phyloP scores from a whole-genome alignment of 768 basidiomycete genomes.

The Leccinum obscurum region DNA sequence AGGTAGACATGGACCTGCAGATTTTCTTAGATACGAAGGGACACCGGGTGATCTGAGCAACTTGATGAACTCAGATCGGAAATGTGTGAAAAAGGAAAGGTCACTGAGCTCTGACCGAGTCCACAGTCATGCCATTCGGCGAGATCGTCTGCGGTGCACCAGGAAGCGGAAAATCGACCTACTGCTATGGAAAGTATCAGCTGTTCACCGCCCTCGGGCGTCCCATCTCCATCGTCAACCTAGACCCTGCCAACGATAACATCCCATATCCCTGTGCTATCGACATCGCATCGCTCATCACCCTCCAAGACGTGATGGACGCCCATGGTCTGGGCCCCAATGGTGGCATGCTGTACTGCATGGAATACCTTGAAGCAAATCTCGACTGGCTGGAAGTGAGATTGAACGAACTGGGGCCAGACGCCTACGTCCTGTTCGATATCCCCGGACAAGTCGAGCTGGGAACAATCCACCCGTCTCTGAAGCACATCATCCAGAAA shows the following conservation, averaged over 20 bases:
- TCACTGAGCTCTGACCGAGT: neutral
- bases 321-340: slow-evolving; percentile 88
- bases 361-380: slow-evolving; percentile 96
- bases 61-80: too few species aligned
- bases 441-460: slow-evolving; percentile 97
- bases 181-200: slow-evolving; percentile 85
- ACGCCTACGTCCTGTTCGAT: slow-evolving; percentile 91
- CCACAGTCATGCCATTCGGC: slow-evolving; percentile 71
- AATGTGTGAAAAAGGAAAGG: neutral
- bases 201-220: slow-evolving; percentile 85
- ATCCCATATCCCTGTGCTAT: slow-evolving; percentile 92
- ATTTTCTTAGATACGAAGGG: neutral
- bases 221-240: slow-evolving; percentile 88
- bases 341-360: slow-evolving; percentile 93
- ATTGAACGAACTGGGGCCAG: slow-evolving; percentile 62
- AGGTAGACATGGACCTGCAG: neutral
- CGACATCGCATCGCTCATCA: slow-evolving; percentile 83
- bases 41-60: too few species aligned
- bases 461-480: slow-evolving; percentile 90
- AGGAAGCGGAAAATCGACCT: slow-evolving; percentile 86
- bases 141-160: slow-evolving; percentile 87
- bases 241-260: slow-evolving; percentile 91
- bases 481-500: slow-evolving; percentile 74
- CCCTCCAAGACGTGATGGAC: slow-evolving; percentile 83
- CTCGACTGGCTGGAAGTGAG: slow-evolving; percentile 82